Conservation (phyloP, 495 filamentous ascomycete genomes). For the Darksidea phi region DNA sequence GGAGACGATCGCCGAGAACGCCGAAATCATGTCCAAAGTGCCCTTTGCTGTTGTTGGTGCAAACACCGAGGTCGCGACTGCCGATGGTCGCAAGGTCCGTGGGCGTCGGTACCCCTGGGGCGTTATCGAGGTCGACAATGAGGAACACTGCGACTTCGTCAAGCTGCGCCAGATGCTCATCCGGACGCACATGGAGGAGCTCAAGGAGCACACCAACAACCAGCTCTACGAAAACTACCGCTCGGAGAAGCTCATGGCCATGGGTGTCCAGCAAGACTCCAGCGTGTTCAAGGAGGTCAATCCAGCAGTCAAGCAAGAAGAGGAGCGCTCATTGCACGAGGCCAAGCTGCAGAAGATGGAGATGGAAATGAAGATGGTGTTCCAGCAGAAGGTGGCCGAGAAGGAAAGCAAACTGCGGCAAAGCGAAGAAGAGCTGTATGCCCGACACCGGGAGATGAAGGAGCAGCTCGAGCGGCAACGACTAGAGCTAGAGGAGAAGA, state of each 20-base stretch:
- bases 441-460: slow-evolving; percentile 98
- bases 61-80: slow-evolving; percentile 83
- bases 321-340: slow-evolving; percentile 95
- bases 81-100: slow-evolving; percentile 92
- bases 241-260: slow-evolving; percentile 94
- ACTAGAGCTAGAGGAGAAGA: slow-evolving; percentile 95
- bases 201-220: slow-evolving; percentile 99
- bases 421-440: slow-evolving; percentile 97
- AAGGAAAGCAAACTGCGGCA: slow-evolving; percentile 99
- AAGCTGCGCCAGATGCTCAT: slow-evolving; percentile 99
- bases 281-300: slow-evolving; percentile 99
- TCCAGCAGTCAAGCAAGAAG: slow-evolving; percentile 99
- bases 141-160: slow-evolving; percentile 99
- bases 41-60: slow-evolving; percentile 97
- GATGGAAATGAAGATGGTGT: slow-evolving; percentile 99
- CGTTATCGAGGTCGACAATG: slow-evolving; percentile 98
- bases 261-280: slow-evolving; percentile 97
- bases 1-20: slow-evolving; percentile 99
- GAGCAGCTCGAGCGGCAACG: slow-evolving; percentile 95
- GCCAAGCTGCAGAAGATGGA: slow-evolving; percentile 99
- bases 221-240: slow-evolving; percentile 98
- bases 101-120: slow-evolving; percentile 98
- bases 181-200: slow-evolving; percentile 99
- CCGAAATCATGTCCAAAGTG: slow-evolving; percentile 99
- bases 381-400: slow-evolving; percentile 99